Evolutionary conservation across 140 eudicot genomes (phyloP), one percentile per base, ranked within the genome.

Genomic region (Oenanthe javanica): DNA sequence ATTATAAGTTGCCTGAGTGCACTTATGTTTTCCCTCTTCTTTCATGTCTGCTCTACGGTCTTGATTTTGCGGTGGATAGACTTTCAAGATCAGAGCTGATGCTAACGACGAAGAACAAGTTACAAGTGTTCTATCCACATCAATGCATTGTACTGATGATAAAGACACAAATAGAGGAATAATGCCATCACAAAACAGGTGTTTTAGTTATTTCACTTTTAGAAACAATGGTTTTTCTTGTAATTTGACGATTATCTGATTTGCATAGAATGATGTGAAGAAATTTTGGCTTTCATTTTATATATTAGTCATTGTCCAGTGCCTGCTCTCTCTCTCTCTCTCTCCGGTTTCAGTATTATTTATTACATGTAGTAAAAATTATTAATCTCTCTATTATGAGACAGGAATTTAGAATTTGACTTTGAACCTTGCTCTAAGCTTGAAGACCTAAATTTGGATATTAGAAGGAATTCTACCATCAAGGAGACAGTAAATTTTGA

Each of bases 391-490:
- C 50, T 76, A 79, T 83, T 18, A 71, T 78, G 83, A 82, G 74
- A 83, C 87, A 86, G 89, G 85, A 89, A 84, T 46, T 72, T 36
- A 76, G 91, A 75, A 79, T 74, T 81, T 82, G 97, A 86, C 76
- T 79, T 87, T 77, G 98, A 88, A 83, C 85, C 93, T 79, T 93
- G 96, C 84, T 88, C 89, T 77, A 91, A 93, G 87, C 89, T 93
- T 52, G 96, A 82, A 86, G 96, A 88, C 85, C 90, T 94, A 73
- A 90, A 92, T 75, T 87, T 94, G 92, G 96, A 92, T 76, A 89
- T 92, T 81, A 84, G 82, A 87, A 84, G 79, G 84, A 85, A 80
- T 40, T 83, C 91, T 45, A 75, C 76, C 75, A 92, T 82, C 69
- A 83, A 72, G 81, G 89, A 86, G 79, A 88, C 75, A 76, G 86